Evolutionary conservation across 208 protist species (phyloP).

Genomic region (Leishmania braziliensis): DNA sequence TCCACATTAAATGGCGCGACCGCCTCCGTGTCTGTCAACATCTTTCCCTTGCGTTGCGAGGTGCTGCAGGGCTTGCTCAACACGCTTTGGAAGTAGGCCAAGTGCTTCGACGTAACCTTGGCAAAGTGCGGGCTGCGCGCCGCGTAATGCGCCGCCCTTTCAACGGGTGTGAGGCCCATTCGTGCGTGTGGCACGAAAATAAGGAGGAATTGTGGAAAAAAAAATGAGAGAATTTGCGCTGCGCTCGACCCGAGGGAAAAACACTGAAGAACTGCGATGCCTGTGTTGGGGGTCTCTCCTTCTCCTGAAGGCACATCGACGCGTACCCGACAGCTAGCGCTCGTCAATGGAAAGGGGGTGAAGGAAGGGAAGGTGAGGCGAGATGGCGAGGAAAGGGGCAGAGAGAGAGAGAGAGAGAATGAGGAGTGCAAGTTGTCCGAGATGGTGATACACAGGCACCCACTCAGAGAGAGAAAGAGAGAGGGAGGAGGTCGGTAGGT

Average conservation of each 20-base stretch:
- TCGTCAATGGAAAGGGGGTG: background rate
- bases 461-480: background rate
- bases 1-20: slow-evolving; percentile 69
- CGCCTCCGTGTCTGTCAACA: slow-evolving; percentile 45
- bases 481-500: background rate
- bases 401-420: background rate
- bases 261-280: background rate
- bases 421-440: background rate
- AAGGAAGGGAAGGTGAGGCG: background rate
- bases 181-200: background rate
- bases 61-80: slow-evolving; percentile 45
- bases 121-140: slow-evolving; percentile 53
- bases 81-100: slow-evolving; percentile 56
- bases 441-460: background rate
- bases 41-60: slow-evolving; percentile 50
- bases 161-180: slow-evolving; percentile 39
- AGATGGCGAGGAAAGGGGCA: background rate
- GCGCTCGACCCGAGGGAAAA: background rate
- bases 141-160: slow-evolving; percentile 70
- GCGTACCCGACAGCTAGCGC: background rate
- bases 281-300: background rate
- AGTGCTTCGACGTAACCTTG: slow-evolving; percentile 45
- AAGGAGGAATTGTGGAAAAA: too few relatives aligned
- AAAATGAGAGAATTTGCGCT: background rate
- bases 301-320: background rate